Evolutionary conservation across 306 rosid species (phyloP).

Genomic region (Sesbania bispinosa): DNA sequence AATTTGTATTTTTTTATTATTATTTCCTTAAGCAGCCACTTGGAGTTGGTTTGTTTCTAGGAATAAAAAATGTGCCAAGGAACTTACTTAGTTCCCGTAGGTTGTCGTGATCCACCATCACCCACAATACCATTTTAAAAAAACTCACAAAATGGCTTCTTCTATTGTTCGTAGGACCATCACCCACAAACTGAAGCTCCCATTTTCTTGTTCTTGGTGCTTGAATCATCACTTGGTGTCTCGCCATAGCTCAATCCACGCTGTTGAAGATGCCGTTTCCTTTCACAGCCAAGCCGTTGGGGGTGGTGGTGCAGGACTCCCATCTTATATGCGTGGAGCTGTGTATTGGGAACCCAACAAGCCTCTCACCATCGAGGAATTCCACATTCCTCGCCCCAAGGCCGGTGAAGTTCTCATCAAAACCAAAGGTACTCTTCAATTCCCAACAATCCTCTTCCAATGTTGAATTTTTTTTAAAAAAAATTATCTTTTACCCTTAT

Average conservation of each 20-base stretch:
- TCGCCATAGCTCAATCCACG: constrained; percentile 1
- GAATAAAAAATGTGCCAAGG: no score
- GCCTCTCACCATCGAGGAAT: constrained; percentile 81
- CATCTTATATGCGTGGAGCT: constrained; percentile 82
- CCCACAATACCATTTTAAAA: neutral
- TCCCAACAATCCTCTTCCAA: neutral
- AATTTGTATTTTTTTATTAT: no score
- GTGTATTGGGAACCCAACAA: constrained; percentile 80
- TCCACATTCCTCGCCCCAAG: constrained; percentile 83
- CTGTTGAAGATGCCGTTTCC: neutral
- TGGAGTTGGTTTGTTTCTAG: no score
- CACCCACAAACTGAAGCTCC: neutral
- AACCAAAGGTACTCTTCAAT: constrained; percentile 52
- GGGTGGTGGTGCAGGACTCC: constrained; percentile 40
- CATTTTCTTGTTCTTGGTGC: neutral
- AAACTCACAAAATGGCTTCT: constrained; percentile 27
- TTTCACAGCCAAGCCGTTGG: constrained; percentile 22
- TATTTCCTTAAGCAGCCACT: no score
- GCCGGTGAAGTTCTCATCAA: constrained; percentile 84
- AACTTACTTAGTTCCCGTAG: neutral
- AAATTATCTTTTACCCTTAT: neutral
- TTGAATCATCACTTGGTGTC: neutral
- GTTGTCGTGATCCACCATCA: neutral
- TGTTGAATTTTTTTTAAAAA: neutral
- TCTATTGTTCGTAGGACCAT: constrained; percentile 27